Conservation (phyloP, 495 filamentous ascomycete species). For the Cairneyella variabilis region DNA sequence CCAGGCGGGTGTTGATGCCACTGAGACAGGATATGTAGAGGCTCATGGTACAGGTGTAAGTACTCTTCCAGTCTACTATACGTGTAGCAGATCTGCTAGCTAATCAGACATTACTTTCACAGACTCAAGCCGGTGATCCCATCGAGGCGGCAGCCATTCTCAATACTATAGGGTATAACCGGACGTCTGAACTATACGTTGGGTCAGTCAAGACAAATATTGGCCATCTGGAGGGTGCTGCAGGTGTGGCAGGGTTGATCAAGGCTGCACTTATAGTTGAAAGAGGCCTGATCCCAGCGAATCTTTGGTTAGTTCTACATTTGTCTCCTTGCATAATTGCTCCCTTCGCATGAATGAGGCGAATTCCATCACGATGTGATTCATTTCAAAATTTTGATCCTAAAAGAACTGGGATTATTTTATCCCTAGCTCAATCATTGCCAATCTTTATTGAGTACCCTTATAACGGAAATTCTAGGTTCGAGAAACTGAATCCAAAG, state of each 20-base stretch:
- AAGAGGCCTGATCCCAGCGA: slow-evolving; percentile 46
- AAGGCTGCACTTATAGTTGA: slow-evolving; percentile 56
- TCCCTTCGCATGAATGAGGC: slow-evolving; percentile 11
- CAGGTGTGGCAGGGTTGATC: slow-evolving; percentile 53
- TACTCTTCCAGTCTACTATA: too few species aligned
- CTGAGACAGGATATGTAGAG: slow-evolving; percentile 33
- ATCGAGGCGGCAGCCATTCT: slow-evolving; percentile 25
- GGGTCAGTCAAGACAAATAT: slow-evolving; percentile 57
- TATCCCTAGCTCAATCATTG: slow-evolving; percentile 3
- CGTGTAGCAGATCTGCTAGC: too few species aligned
- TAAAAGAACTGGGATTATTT: too few species aligned
- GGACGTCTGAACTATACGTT: slow-evolving; percentile 25
- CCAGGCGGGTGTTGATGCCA: slow-evolving; percentile 38
- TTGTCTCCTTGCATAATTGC: too few species aligned
- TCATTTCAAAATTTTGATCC: too few species aligned
- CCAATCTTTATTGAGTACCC: background rate
- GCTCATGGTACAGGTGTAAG: slow-evolving; percentile 36
- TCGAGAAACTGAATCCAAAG: slow-evolving; percentile 31
- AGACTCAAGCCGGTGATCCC: slow-evolving; percentile 51
- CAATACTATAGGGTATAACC: background rate
- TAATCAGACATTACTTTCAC: too few species aligned
- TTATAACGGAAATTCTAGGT: background rate
- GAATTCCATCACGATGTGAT: too few species aligned
- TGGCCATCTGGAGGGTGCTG: slow-evolving; percentile 54
- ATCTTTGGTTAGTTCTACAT: too few species aligned